Evolutionary conservation across 192 early-diverging fungal species (phyloP), one percentile per base, ranked within the genome.

Genomic region (Oehlia diaphana): DNA sequence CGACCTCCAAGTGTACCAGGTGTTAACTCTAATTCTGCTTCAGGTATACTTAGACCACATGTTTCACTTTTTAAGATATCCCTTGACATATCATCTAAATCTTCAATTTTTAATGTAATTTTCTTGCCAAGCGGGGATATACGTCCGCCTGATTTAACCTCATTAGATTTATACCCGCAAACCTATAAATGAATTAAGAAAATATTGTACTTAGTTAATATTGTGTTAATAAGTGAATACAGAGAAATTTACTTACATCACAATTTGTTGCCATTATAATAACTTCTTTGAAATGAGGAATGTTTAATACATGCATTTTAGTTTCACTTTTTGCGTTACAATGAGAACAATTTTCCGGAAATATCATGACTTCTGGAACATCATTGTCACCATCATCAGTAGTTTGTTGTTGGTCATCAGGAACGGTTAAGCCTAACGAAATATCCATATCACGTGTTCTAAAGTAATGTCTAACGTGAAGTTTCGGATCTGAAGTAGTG

Each of bases 51-150:
- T 72, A 98, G 84, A 63, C 95, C 94, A 83, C 97, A 97, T 13
- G 95, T 97, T 84, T 98, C 97, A 9, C 93, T 94, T 88, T 98
- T 98, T 39, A 98, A 88, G 65, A 98, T 95, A 84, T 98, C 97
- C 44, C 97, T 87, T 37, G 91, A 94, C 76, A 98, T 86, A 86
- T 98, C 97, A 19, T 98, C 97, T 44, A 82, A 70, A 73, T 96
- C 95, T 76, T 91, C 91, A 69, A 98, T 87, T 64, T 87, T 91
- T 47, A 98, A 90, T 8, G 90, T 95, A 70, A 97, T 96, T 33
- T 91, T 88, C 80, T 89, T 93, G 69, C 95, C 97, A 79, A 89
- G 83, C 5, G 82, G 83, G 74, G 94, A 88, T 76, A 98, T 92
- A 23, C 95, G 89, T 16, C 97, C 96, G 70, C 96, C 95, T 74